Base-by-base conservation (phyloP, 23 red algal species). In the Gracilaria caudata region DNA sequence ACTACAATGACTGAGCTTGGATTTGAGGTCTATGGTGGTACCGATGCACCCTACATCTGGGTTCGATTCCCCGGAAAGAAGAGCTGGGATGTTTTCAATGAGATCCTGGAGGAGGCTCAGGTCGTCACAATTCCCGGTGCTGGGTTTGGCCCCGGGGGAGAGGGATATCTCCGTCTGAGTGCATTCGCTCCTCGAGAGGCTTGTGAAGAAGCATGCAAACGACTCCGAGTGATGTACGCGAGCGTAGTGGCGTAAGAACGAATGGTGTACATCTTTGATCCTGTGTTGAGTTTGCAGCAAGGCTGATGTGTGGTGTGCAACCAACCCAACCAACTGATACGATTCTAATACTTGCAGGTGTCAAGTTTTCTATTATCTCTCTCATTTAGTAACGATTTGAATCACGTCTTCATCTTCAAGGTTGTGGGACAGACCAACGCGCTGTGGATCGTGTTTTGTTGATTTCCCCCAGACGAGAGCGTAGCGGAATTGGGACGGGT, bases 41-140 rank as follows among this genome's bases (percentile, higher is more conserved):
- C 77, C 5, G 88, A 99, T 77, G 90, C 97, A 14, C 97, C 97
- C 36, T 99, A 99, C 73, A 88, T 99, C 34, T 99, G 93, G 93
- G 97, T 99, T 66, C 64, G 73, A 26, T 83, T 96, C 51, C 93
- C 97, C 14, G 97, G 97, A 32, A 82, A 86, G 78, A 81, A 81
- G 36, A 93, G 87, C 51, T 99, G 97, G 97, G 97, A 99, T 58
- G 80, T 92, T 21, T 99, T 99, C 80, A 87, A 59, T 32, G 83
- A 95, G n/a, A 90, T 99, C 38, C 58, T 99, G 56, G 97, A 99
- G 32, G 83, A 83, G 81, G 81, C 92, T 16, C 93, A 95, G 41
- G 94, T 99, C 0, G 97, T 99, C 41, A 99, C 97, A 14, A 94
- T 99, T 30, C 97, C 97, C 28, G 97, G 97, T 28, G 89, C 93